Base-by-base conservation (phyloP, 371 early-diverging fungal genomes). In the Mortierella sp. region DNA sequence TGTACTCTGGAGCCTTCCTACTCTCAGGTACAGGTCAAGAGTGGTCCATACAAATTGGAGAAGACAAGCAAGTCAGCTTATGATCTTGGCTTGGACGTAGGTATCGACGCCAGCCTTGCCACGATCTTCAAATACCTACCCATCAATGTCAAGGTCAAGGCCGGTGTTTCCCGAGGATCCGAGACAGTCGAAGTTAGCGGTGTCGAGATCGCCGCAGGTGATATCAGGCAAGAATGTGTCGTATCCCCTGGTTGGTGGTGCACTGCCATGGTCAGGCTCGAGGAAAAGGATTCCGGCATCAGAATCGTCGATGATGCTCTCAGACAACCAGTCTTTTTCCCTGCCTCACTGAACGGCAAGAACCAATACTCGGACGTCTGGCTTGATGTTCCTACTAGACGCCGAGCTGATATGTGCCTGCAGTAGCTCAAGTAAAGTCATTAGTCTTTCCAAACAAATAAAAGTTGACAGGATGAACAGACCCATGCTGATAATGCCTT, bases 201-300 rank as follows among this genome's bases (percentile, higher is more conserved):
- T 37, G 50, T 62, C 50, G 50, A 62, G 2, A 69, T 69, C 62
- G 56, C 26, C 37, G 57, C 15, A 9, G 63, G 58, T 0, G 62
- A 69, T 21, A n/a, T 69, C 57, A 69, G 62, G 29, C 69, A 69
- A 48, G 69, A 69, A 15, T 69, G 69, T 26, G 29, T 69, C 26
- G 57, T 69, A 21, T 47, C 62, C 7, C 57, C 69, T 57, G 69
- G 69, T 43, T 69, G 69, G 69, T 57, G 50, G 47, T 69, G 69
- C 45, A 62, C 62, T 21, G 69, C 62, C 12, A 26, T 7, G 7
- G 57, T 69, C 19, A 25, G 57, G n/a, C 62, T 69, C 28, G 62
- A 62, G 5, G 62, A 62, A 11, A 50, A 48, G 29, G 29, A 69
- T 37, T 37, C 15, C 50, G 46, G 69, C 25, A 30, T 62, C n/a